These are phyloP conservation scores for Salix brachista DNA, from an alignment of 345 rosid genomes.

Conservation along the genomic window DNA sequence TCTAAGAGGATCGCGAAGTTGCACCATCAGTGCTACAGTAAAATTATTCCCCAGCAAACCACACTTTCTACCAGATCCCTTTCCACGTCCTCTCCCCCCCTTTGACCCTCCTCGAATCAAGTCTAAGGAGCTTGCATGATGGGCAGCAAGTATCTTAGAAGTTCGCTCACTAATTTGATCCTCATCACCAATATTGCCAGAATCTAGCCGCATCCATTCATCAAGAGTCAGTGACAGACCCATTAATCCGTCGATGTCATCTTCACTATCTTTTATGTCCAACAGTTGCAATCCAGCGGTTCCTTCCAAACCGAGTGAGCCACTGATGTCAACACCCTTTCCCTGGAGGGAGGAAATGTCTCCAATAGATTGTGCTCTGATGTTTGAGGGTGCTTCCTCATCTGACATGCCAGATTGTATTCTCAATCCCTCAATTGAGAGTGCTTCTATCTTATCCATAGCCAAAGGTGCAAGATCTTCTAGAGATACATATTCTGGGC, in stretches of 20 bases:
- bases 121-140: slow-evolving; percentile 75
- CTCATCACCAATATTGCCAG: slow-evolving; percentile 76
- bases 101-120: slow-evolving; percentile 60
- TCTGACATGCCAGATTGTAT: slow-evolving; percentile 86
- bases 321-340: slow-evolving; percentile 47
- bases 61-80: slow-evolving; percentile 56
- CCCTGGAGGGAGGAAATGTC: slow-evolving; percentile 74
- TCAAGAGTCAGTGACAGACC: slow-evolving; percentile 79
- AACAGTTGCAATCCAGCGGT: slow-evolving; percentile 81
- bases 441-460: slow-evolving; percentile 95
- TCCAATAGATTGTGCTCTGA: slow-evolving; percentile 61
- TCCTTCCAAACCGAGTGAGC: slow-evolving; percentile 74
- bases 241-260: slow-evolving; percentile 74
- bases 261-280: slow-evolving; percentile 52
- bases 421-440: slow-evolving; percentile 89
- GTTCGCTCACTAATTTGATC: slow-evolving; percentile 77
- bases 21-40: slow-evolving; percentile 89
- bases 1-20: slow-evolving; percentile 75
- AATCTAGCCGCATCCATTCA: slow-evolving; percentile 91
- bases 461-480: slow-evolving; percentile 98
- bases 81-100: slow-evolving; percentile 63
- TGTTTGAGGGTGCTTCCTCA: slow-evolving; percentile 68
- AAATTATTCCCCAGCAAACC: slow-evolving; percentile 90
- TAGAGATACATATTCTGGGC: slow-evolving; percentile 73
- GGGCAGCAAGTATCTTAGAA: slow-evolving; percentile 80